Evolutionary conservation across 495 filamentous ascomycete species (phyloP), one percentile per base, ranked within the genome.

Genomic region (Aspergillus sparsus): DNA sequence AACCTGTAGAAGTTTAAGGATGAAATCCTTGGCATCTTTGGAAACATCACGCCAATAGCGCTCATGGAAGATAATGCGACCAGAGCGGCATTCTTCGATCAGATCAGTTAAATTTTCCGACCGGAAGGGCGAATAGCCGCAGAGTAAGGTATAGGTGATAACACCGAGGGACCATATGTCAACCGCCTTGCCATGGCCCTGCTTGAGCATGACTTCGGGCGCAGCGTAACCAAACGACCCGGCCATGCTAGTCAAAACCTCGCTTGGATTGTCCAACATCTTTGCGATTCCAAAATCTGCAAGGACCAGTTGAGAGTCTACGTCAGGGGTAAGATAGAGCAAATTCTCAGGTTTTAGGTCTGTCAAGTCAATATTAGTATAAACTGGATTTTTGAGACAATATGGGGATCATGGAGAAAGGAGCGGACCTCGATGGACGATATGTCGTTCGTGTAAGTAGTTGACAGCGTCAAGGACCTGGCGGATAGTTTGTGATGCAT

Each of bases 91-190:
- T 75, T 99, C 94, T 59, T 97, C 92, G 67, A 99, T 96, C 62
- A 99, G 81, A 67, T 97, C 94, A 57, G 88, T 84, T 33, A 99
- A 77, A 66, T 89, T 96, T 74, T 99, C 94, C 62, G 90, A 91
- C 56, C 94, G 88, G 86, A 98, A 99, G 33, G 94, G 94, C 10
- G 93, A 97, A 75, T 99, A 99, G 52, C 94, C 94, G 75, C 94
- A 99, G 42, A 99, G 90, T n/a, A 99, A 83, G 13, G 95, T 98
- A 77, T 99, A 99, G 33, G 95, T 98, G 69, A 99, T 98, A 64
- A 99, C 93, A 63, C 94, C 94, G 66, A 99, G 80, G 8, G 93
- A 97, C 94, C 94, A 99, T 90, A 99, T 95, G 69, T 99, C 94
- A 33, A 98, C 94, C n/a, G 94, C 90, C 72, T 98, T 98, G 68